Percentiles rank a stretch among this genome's conserved stretches.
Conservation (phyloP, 331 rosid genomes). For the Quercus tomentella region DNA sequence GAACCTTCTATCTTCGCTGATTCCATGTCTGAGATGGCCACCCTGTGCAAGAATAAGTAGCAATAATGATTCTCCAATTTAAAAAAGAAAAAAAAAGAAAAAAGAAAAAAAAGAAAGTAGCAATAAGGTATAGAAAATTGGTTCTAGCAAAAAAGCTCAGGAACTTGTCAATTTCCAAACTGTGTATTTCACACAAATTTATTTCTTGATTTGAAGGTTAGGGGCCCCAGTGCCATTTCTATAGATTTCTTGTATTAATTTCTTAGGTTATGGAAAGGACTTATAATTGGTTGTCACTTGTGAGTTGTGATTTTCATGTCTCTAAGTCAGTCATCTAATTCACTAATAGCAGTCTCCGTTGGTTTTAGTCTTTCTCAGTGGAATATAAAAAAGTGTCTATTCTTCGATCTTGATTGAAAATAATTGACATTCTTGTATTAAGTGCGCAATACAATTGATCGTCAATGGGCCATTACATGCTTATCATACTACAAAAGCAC, state of each 20-base stretch:
- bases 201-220: neutral
- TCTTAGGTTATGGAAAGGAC: neutral
- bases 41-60: no score
- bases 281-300: neutral
- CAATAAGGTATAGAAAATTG: no score
- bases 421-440: neutral
- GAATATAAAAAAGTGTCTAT: neutral
- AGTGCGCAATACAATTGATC: neutral
- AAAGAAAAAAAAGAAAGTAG: no score
- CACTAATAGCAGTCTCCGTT: neutral
- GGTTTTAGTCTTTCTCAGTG: neutral
- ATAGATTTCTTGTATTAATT: neutral
- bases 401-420: neutral
- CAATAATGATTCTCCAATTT: no score
- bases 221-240: neutral
- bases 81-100: no score
- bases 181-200: neutral
- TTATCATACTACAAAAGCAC: neutral
- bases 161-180: neutral
- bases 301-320: neutral
- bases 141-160: no score
- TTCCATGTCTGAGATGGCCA: no score
- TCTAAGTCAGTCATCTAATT: neutral
- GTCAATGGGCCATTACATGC: neutral
- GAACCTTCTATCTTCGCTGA: no score